Base-by-base conservation (phyloP, 1,139 yeast genomes). In the Candida sojae region DNA sequence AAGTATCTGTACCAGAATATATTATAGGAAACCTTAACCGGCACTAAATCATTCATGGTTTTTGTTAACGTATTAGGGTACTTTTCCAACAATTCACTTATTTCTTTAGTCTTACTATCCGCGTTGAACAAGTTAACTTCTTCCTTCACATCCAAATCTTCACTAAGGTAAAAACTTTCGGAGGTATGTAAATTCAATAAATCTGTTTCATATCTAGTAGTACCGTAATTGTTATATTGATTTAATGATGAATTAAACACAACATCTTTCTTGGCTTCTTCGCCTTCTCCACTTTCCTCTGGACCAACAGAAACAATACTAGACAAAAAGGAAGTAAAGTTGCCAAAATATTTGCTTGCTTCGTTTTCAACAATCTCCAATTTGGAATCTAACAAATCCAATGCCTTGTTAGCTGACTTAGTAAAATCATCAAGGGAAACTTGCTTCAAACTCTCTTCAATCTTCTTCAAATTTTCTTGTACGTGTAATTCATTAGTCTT, bases 1-100 rank as follows among this genome's bases (percentile, higher is more conserved):
- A 82, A 88, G 67, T 89, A 92, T 42, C 85, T 76, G 42, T 73
- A 70, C 98, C 98, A 92, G 63, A 92, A 92, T 41, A 72, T 71
- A 30, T 76, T 71, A 56, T 83, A 86, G 1, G 82, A 59, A 12
- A 89, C 69, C 53, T 77, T 65, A 2, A 75, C 80, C 0, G 96
- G 96, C 1, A 89, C 96, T 10, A 91, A 62, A 17, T 73, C 71
- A 48, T 83, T 82, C 83, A 83, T 83, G 42, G 88, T 66, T 37
- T 70, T 70, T 31, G 77, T 70, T 53, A 91, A 75, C 13, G 84
- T 79, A 13, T 60, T 57, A 3, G 82, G 77, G 55, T 83, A 79
- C 49, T 70, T 63, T 34, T 57, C 70, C 47, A 88, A 68, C 30
- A 82, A 71, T 0, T 56, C 61, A 2, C 83, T 61, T 45, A 86